Evolutionary conservation across 2,329 filamentous ascomycete genomes (phyloP), one percentile per base, ranked within the genome.

Genomic region (Aspergillus hiratsukae): DNA sequence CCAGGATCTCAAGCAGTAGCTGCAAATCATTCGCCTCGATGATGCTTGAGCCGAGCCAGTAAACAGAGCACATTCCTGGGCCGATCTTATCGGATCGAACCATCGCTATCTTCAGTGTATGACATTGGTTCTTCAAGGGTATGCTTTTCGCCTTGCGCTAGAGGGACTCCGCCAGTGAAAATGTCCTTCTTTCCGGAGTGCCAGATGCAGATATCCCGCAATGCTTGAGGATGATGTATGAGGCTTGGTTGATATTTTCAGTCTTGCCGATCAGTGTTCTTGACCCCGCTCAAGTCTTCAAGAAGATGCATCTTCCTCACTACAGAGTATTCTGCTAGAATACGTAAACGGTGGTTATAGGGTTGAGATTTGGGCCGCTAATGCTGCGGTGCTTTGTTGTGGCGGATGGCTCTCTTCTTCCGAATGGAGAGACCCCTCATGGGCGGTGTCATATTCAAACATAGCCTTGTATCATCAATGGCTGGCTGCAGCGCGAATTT

Each of bases 181-280:
- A 7, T 37, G 1, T 37, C 14, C 31, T 17, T 37, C 2, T 7
- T 17, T 37, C 2, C 31, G 14, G 14, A 37, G 5, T 37, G 7
- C 31, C 14, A 17, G 2, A 37, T 37, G 7, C 14, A 25, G 21
- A 46, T 60, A 61, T 57, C 59, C 59, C 59, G 58, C 59, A 61
- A 58, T 61, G 55, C 51, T 54, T 48, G 50, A 59, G 48, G 43
- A 27, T 48, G 50, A 40, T 17, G 31, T 37, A 37, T 37, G 51
- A 58, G 53, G 56, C 49, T 48, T 55, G 50, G 49, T 48, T 41
- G 40, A n/a, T 25, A 45, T 35, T 23, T 19, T 19, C 19, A 45
- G 19, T 56, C 50, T 46, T 41, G 29, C 49, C 50, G 52, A 53
- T 58, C 56, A 48, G 14, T 31, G 14, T n/a, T 35, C 11, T 21